These are phyloP conservation scores for Yamadazyma triangularis DNA, from an alignment of 1,139 yeast species.

Conservation along the genomic window DNA sequence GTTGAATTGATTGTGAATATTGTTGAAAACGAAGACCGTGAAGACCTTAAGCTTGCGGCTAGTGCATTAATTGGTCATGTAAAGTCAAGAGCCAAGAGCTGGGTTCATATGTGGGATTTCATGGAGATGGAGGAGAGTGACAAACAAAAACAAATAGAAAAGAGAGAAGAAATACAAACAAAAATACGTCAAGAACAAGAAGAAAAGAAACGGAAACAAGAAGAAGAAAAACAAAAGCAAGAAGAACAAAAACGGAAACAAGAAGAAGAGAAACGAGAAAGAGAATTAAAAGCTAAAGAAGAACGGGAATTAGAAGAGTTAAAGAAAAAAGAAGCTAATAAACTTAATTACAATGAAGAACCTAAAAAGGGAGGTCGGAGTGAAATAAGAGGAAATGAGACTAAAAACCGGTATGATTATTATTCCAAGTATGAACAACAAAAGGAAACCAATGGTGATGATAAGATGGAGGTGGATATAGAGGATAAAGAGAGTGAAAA, in stretches of 20 bases:
- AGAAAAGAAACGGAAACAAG: constrained; percentile 22
- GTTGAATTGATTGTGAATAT: constrained; percentile 47
- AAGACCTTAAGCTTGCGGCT: constrained; percentile 77
- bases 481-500: constrained; percentile 1
- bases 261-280: constrained; percentile 15
- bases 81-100: constrained; percentile 50
- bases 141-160: constrained; percentile 17
- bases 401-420: constrained; percentile 25
- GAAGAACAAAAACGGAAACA: constrained; percentile 14
- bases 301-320: constrained; percentile 9
- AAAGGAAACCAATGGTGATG: constrained; percentile 4
- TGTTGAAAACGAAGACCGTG: constrained; percentile 56
- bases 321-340: constrained; percentile 9
- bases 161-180: constrained; percentile 17
- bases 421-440: constrained; percentile 24
- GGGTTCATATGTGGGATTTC: constrained; percentile 61
- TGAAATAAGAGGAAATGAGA: constrained; percentile 9
- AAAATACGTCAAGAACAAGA: constrained; percentile 15
- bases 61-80: constrained; percentile 74
- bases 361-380: constrained; percentile 3
- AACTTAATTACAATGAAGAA: constrained; percentile 21
- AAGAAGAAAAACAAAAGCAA: constrained; percentile 13
- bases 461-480: constrained; percentile 5
- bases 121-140: constrained; percentile 38
- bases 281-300: constrained; percentile 9